Evolutionary conservation across 305 asterid genomes (phyloP), one percentile per base, ranked within the genome.

Genomic region (Fraxinus paxiana): DNA sequence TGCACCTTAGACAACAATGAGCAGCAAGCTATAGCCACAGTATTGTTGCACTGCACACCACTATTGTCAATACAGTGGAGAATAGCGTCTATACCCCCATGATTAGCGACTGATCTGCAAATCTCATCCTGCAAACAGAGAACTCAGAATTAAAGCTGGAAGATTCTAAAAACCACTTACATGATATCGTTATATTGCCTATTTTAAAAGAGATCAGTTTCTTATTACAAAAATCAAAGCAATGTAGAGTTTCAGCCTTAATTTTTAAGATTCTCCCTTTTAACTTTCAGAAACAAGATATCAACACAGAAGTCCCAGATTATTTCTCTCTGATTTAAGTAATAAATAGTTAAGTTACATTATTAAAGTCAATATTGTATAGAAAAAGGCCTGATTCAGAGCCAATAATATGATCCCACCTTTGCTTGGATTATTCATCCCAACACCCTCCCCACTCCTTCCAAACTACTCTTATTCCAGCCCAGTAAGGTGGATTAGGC

Each of bases 1-100:
- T 65, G 82, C 87, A 96, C 99, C 99, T 94, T 92, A 61, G 90
- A 88, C 84, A 96, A 84, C 91, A 96, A 88, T 59, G 97, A 90
- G 86, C 97, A 94, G 85, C 91, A 92, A 77, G 91, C 84, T 91
- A 43, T 94, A 80, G 97, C 97, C 74, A 88, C 90, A 22, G 83
- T 83, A 72, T 76, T 81, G 83, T 90, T 93, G 37, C 96, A 90
- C 82, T 87, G 94, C 77, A 88, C 77, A 77, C 94, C 91, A 82
- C 95, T 92, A 79, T 92, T 92, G 46, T 94, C 99, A 80, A 94
- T 82, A 63, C 95, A 92, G 43, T 73, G 79, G 72, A 96, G 91
- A 85, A 91, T 82, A 46, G 91, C 94, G 85, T 91, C 98, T 83
- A 96, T 88, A 79, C 99, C 98, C 73, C 97, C 97, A 79, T 70